Base-by-base conservation (phyloP, 2,329 filamentous ascomycete species). In the Scleromitrula shiraiana region DNA sequence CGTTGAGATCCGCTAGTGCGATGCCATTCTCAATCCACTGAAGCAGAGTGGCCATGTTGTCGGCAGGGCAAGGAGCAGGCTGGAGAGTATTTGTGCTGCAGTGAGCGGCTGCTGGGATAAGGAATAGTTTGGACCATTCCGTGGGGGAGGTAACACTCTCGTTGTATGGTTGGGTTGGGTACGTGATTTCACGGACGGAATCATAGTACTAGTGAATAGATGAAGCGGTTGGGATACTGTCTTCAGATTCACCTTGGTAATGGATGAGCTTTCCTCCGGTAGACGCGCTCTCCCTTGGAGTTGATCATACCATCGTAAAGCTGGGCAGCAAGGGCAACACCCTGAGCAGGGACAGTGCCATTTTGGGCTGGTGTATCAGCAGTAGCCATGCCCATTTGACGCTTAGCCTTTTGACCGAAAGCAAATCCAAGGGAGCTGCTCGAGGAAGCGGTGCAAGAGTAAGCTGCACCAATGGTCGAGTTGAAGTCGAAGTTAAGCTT, bases 41-140 rank as follows among this genome's bases (percentile, higher is more conserved):
- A 59, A 88, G 85, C n/a, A 80, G 78, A 2, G 80, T 85, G 2
- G 82, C 78, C 62, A 86, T 78, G 36, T 85, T 81, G 5, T 79
- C 80, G 54, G 78, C 71, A 14, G 50, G 53, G 42, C 50, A 57
- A 1, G 51, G 50, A 5, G 51, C 53, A 17, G 70, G 69, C 61
- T 73, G 68, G 2, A 69, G 61, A 3, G 59, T 45, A 61, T 74
- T 76, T 24, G 63, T 57, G 0, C 66, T 61, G 53, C 75, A 79
- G 63, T 77, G 74, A 1, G 64, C 73, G 0, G 70, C 75, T 22
- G 74, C 74, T 0, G 75, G 75, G 19, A 79, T 57, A 0, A 77
- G 67, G 62, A 70, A 78, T 35, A 78, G 65, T 44, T 71, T 68
- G 61, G 77, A 80, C 67, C 72, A 80, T n/a, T 74, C 69, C 26